Percentiles rank a stretch among this genome's conserved stretches.
Evolutionary conservation across 768 basidiomycete species (phyloP).

Genomic region (Trametopsis cervina): DNA sequence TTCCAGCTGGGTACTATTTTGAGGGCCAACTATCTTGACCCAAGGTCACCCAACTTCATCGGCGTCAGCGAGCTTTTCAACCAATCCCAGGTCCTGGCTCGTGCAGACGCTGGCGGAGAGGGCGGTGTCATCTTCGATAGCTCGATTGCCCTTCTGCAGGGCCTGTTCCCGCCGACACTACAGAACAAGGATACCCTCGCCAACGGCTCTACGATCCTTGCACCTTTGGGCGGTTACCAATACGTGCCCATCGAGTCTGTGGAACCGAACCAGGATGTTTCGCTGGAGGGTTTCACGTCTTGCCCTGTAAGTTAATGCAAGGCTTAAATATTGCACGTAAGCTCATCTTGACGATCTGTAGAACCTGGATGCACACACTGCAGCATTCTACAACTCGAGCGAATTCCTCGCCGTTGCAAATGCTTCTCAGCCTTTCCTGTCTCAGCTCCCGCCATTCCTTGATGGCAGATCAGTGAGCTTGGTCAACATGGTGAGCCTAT

Average conservation of each 20-base stretch:
- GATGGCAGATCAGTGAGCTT: conserved; percentile 19
- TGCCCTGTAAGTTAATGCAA: conserved; percentile 16
- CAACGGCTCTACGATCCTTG: conserved; percentile 40
- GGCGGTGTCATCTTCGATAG: conserved; percentile 54
- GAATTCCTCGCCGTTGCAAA: conserved; percentile 16
- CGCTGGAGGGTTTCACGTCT: conserved; percentile 16
- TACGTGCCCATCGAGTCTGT: conserved; percentile 28
- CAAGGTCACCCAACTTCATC: conserved; percentile 44
- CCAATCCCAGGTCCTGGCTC: conserved; percentile 34
- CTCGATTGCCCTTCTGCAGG: conserved; percentile 59
- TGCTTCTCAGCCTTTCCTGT: conserved; percentile 18
- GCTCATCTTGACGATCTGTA: too few species aligned
- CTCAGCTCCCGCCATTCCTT: conserved; percentile 19
- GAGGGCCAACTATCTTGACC: conserved; percentile 42
- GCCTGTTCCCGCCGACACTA: conserved; percentile 47
- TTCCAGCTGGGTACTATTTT: conserved; percentile 45
- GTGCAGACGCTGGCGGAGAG: conserved; percentile 67
- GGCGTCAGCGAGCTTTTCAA: conserved; percentile 30
- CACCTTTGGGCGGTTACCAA: conserved; percentile 37
- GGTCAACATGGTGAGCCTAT: conserved; percentile 18
- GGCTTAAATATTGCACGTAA: too few species aligned
- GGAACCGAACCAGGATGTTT: conserved; percentile 18
- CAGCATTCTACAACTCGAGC: conserved; percentile 22
- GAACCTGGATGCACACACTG: conserved; percentile 20
- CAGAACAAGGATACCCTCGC: conserved; percentile 44